Conservation (phyloP, 306 rosid species). For the Quercus suber region DNA sequence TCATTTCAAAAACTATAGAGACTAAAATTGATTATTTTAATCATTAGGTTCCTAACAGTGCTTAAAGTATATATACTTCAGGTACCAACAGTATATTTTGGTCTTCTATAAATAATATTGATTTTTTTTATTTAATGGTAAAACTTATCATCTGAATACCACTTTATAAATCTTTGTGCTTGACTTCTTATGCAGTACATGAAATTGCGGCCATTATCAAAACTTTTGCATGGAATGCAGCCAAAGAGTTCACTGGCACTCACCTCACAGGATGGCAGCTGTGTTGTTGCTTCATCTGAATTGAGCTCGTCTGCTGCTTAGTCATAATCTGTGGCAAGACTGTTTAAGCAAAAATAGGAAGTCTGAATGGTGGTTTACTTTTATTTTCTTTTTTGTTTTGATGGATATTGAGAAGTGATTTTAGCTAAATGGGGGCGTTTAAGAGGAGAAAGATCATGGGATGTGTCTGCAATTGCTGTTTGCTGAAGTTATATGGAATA, state of each 20-base stretch:
- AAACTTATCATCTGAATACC: not conserved
- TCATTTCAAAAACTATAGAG: too few relatives aligned
- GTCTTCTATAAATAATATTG: not conserved
- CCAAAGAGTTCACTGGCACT: conserved; percentile 3
- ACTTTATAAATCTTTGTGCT: not conserved
- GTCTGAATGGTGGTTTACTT: not conserved
- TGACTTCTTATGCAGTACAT: conserved; percentile 24
- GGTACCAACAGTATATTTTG: not conserved
- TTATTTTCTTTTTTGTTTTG: not conserved
- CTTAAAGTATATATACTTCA: too few relatives aligned
- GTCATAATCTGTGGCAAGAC: conserved; percentile 1
- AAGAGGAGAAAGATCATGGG: not conserved
- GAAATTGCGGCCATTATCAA: conserved; percentile 21
- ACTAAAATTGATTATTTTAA: too few relatives aligned
- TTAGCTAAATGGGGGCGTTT: not conserved
- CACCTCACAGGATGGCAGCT: conserved; percentile 5
- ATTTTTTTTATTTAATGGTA: not conserved
- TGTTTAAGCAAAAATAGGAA: not conserved
- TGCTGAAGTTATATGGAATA: not conserved
- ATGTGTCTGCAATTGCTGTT: not conserved
- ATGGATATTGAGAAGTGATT: not conserved
- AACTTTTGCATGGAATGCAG: conserved; percentile 3
- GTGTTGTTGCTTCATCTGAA: conserved; percentile 1
- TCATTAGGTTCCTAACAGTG: too few relatives aligned
- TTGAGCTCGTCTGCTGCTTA: conserved; percentile 7